Conservation (phyloP, 108 stramenopile species). For the Nannochloropsis oceanica region DNA sequence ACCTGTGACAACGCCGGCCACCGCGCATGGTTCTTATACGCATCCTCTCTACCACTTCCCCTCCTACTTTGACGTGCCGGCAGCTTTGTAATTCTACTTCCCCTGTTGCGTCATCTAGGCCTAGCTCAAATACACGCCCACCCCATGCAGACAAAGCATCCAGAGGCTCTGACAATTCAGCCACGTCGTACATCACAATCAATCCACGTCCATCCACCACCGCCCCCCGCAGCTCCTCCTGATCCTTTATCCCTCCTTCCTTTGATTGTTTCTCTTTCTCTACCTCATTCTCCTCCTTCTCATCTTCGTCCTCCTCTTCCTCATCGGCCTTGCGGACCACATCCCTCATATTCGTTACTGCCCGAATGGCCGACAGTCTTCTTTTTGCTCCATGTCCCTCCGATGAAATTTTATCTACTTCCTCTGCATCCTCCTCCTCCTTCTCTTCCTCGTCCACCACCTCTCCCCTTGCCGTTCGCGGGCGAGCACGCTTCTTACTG, state of each 20-base stretch:
- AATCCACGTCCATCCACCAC: too few species aligned
- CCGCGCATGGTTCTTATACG: background rate
- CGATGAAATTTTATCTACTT: background rate
- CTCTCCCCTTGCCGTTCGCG: too few species aligned
- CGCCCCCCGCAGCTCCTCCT: too few species aligned
- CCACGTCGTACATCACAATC: background rate
- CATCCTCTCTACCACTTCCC: background rate
- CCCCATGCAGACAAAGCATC: background rate
- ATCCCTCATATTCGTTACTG: background rate
- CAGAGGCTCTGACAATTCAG: background rate
- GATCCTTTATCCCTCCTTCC: too few species aligned
- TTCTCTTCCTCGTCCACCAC: background rate
- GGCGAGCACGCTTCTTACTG: too few species aligned
- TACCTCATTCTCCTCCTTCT: background rate
- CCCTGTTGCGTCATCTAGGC: background rate
- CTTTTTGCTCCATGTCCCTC: background rate
- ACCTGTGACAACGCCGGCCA: background rate
- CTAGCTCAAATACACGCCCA: background rate
- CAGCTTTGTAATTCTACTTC: background rate
- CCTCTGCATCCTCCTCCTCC: background rate
- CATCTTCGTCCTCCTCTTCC: background rate
- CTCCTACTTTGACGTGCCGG: background rate
- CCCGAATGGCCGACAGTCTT: background rate
- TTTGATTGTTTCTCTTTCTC: background rate
- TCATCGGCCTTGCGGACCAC: background rate